These are phyloP conservation scores for Rosa multiflora DNA, from an alignment of 306 rosid genomes.

Conservation along the genomic window DNA sequence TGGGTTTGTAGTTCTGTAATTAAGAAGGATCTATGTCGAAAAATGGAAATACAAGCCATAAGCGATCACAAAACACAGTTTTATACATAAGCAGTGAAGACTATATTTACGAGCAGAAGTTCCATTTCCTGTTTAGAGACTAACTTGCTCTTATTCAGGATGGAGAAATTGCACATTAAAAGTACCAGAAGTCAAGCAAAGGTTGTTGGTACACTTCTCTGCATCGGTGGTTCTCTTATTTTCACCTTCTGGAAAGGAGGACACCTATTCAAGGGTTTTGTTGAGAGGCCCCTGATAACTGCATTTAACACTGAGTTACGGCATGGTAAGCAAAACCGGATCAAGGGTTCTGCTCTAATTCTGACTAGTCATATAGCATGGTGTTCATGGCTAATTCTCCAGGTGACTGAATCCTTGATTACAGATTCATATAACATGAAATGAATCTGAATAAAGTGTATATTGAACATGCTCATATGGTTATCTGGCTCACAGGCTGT, in stretches of 20 bases:
- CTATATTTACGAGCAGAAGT: neutral
- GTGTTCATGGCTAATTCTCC: slow-evolving; percentile 41
- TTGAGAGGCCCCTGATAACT: slow-evolving; percentile 26
- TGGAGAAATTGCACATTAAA: slow-evolving; percentile 39
- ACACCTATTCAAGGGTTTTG: slow-evolving; percentile 7
- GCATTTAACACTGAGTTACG: neutral
- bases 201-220: slow-evolving; percentile 35
- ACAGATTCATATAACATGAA: neutral
- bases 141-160: slow-evolving; percentile 13
- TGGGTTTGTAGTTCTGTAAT: neutral
- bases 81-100: too few relatives aligned
- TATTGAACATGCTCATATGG: neutral
- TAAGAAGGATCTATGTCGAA: neutral
- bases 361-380: slow-evolving; percentile 28
- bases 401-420: slow-evolving; percentile 24
- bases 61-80: neutral
- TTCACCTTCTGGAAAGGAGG: slow-evolving; percentile 41
- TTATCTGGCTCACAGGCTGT: slow-evolving; percentile 16
- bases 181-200: slow-evolving; percentile 29
- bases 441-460: neutral
- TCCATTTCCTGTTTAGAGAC: neutral
- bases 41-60: neutral
- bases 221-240: slow-evolving; percentile 37
- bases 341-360: slow-evolving; percentile 41
- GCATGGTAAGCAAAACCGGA: slow-evolving; percentile 25